Evolutionary conservation across 2,329 filamentous ascomycete species (phyloP), one percentile per base, ranked within the genome.

Genomic region (Alternaria conjuncta): DNA sequence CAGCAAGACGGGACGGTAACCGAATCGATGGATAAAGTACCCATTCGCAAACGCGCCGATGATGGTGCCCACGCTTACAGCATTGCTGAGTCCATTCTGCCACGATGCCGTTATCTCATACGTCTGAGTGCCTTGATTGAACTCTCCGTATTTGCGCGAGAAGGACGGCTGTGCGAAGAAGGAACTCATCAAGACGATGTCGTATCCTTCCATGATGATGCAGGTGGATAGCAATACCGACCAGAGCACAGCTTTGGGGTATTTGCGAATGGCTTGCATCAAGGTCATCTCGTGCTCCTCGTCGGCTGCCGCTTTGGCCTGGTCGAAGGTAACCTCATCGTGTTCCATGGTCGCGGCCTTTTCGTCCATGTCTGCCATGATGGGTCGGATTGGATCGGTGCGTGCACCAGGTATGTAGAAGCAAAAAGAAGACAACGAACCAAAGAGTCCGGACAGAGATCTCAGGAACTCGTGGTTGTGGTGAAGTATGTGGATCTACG

Each of bases 141-240:
- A 69, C 2, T 77, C 66, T 55, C 82, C 80, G 60, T 78, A 83
- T 56, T 77, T 74, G 49, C 70, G 55, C 46, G 81, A 75, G 75
- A 84, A 83, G 15, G 78, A 68, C 30, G 77, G 76, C 41, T 79
- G 79, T 6, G 74, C 82, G 63, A 86, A 93, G 75, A 95, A 92
- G 78, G 92, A 93, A 81, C 89, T 91, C 76, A 95, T 88, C 57
- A 96, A 83, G 70, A 87, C 89, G 64, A 95, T 85, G 76, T 96
- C 92, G 81, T 93, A 96, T 10, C 92, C 93, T 79, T 96, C 93
- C 93, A 97, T 97, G 70, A 88, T 88, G 75, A 96, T 94, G 77
- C 90, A 92, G 0, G 90, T 93, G 6, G 92, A 94, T 77, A 97
- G 92, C 60, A 96, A 83, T 32, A 96, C 75, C 73, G 90, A 92